Percentiles rank a stretch among this genome's conserved stretches.
phyloP scores from a whole-genome alignment of 2,329 filamentous ascomycete genomes.

The Colletotrichum sp. region DNA sequence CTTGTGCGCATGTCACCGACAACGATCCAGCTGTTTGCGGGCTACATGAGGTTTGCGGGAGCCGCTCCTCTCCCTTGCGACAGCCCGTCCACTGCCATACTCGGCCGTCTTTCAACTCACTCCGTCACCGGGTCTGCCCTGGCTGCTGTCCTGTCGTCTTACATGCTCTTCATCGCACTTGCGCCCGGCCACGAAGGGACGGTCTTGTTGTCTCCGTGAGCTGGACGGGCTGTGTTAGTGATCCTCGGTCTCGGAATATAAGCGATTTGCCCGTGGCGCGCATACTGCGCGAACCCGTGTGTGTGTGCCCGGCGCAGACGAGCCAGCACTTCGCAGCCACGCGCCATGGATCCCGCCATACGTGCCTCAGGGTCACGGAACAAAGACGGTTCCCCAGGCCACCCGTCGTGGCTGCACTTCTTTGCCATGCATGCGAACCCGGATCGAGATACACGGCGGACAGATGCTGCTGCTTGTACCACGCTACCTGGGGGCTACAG shows the following conservation, averaged over 20 bases:
- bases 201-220: background rate
- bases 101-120: background rate
- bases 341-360: background rate
- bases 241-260: background rate
- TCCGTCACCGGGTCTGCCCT: background rate
- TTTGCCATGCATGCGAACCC: constrained; percentile 5
- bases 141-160: background rate
- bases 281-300: background rate
- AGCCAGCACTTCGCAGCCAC: background rate
- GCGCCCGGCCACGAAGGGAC: background rate
- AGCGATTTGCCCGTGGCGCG: background rate
- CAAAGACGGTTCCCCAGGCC: constrained; percentile 10
- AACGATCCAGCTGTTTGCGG: background rate
- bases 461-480: background rate
- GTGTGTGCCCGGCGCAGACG: background rate
- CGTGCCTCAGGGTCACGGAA: constrained; percentile 4
- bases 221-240: background rate
- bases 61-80: background rate
- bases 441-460: constrained; percentile 6
- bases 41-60: background rate
- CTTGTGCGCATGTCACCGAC: background rate
- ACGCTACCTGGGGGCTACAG: background rate
- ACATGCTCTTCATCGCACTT: background rate
- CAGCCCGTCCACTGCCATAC: background rate
- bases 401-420: constrained; percentile 1